Base-by-base conservation (phyloP, 2,329 filamentous ascomycete species). In the Paradendryphiella salina region DNA sequence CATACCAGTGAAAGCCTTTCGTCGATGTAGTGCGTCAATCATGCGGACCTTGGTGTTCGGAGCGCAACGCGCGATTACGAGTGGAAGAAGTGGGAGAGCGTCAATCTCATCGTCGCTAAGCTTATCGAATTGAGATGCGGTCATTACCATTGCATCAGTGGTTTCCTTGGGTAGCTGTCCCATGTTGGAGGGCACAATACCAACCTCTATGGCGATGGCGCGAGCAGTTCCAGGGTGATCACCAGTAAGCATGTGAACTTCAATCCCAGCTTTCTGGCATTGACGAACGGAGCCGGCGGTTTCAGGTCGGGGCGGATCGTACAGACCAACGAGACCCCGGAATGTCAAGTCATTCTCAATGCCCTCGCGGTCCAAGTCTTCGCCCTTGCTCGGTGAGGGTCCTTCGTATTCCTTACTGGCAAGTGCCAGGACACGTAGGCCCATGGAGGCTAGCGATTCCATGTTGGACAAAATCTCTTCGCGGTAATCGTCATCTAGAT, bases 31-130 rank as follows among this genome's bases (percentile, higher is more conserved):
- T 5, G 90, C 90, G 61, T 92, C 89, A 43, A 96, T 92, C 90
- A 96, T 95, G 52, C 89, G 85, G 4, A 90, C 90, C 75, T 96
- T 96, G 32, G 90, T 95, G 52, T 88, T 84, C 0, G 91, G 90
- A 1, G 89, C 88, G 68, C 90, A 95, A 31, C 90, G 86, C 31
- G 90, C 90, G 53, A 95, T 86, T 7, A 95, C 90, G 0, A 93
- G 78, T 2, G 90, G 90, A 2, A 95, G 77, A 33, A 90, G 84
- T 4, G 87, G 85, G 13, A 95, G 77, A 0, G 80, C 78, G 58
- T 89, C 90, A 46, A 95, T 88, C 70, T 94, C 83, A 0, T 79
- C 83, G 38, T 94, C 87, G 0, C 82, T 82, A 57, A 95, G 79
- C 55, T 84, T 85, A 70, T 95, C 90, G 60, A 96, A 93, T 57